Evolutionary conservation across 768 basidiomycete genomes (phyloP), one percentile per base, ranked within the genome.

Genomic region (Suillus paluster): DNA sequence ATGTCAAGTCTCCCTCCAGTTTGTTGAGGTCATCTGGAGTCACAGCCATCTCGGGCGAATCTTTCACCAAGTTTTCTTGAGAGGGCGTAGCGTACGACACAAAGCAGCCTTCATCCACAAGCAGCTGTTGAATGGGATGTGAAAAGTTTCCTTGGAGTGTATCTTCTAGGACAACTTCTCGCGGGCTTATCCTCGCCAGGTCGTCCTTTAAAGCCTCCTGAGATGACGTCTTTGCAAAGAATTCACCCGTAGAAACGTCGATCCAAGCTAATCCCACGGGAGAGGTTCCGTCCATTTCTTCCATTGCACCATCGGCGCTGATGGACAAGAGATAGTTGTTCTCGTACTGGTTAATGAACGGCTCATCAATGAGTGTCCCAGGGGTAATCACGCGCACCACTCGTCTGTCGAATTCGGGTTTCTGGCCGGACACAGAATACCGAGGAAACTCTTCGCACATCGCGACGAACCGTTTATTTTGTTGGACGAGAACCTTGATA

Each of bases 211-310:
- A 75, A 44, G 72, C 78, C 25, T 85, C 84, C 17, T 81, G 53
- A 3, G 79, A 74, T 12, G 85, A 81, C 7, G 75, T 72, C 65
- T 92, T 92, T 12, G 91, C 89, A 73, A 91, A 95, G 73, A 97
- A 94, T 70, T 97, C 95, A 63, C 94, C 94, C 0, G 95, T 97
- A 15, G 96, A 95, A 19, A 97, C 86, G 71, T 99, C 96, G 27
- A 93, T 94, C 90, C 95, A 98, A 7, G 95, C 95, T 44, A 99
- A 78, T 2, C 93, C 94, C n/a, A 86, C 62, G 9, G 71, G 57
- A 30, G 59, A 63, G 30, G 61, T 44, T 42, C 14, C 57, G 8
- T 60, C 54, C 38, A 34, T 17, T 44, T 59, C 52, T 44, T 39
- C 61, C 23, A 21, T 25, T 14, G 45, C 36, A n/a, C 61, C 64